Evolutionary conservation across 2,329 filamentous ascomycete species (phyloP), one percentile per base, ranked within the genome.

Genomic region (Sclerotiophoma versabilis): DNA sequence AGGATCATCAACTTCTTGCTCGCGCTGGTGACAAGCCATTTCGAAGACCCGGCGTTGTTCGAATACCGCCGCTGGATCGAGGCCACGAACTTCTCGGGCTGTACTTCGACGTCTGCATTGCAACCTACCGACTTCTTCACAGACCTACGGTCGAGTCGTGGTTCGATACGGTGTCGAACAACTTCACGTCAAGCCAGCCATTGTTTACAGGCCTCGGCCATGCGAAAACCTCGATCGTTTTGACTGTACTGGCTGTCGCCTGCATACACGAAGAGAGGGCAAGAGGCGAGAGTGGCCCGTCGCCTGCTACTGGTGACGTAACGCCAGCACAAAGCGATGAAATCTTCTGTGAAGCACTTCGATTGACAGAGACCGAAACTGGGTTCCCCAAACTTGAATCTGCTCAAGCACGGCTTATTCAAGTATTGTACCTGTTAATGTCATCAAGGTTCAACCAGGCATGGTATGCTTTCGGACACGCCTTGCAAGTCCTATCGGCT

Each of bases 41-140:
- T 33, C 72, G 73, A 0, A 66, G 74, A 2, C 65, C 68, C 2
- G 65, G 73, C 9, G 70, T 75, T 9, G n/a, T 65, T 12, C 41
- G 50, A 10, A 42, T 66, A 37, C 66, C 67, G 8, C 49, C 60
- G 0, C 33, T 60, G 5, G 29, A 47, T 7, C 43, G 52, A 32
- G 50, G 54, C 26, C 59, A 38, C 12, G 73, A 77, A 22, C 59
- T 84, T 3, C 64, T 85, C 9, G 70, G 72, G 2, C 73, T 83
- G 4, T 86, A 86, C 49, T 86, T 86, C 53, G 82, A 85, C 39
- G 81, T 83, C 17, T 84, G 82, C 20, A 82, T 84, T 30, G 82
- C 83, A 0, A 86, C 84, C 0, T 85, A 86, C 54, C 78, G 83
- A 2, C 79, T 85, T 36, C 63, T 86, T 4, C 82, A 86, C 51